Percentiles rank a stretch among this genome's conserved stretches.
Evolutionary conservation across 2,329 filamentous ascomycete species (phyloP).

Genomic region (Fusarium nodosum): DNA sequence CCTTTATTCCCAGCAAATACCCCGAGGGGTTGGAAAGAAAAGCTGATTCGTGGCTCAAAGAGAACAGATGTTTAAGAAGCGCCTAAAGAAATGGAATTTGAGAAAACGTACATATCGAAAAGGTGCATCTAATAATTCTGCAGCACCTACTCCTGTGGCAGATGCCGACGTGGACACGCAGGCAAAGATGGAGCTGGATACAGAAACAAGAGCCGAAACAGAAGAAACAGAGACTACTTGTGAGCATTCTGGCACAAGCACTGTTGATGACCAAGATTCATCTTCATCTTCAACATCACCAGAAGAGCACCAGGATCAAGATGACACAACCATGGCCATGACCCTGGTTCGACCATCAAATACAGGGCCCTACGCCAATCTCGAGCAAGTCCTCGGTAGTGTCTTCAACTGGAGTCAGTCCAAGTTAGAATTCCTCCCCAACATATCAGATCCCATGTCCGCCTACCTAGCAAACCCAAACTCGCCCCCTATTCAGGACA

Average conservation of each 20-base stretch:
- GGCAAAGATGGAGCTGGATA: not conserved
- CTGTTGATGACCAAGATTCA: constrained; percentile 30
- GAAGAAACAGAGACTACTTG: constrained; percentile 32
- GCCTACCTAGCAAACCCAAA: constrained; percentile 54
- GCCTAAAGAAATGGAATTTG: constrained; percentile 57
- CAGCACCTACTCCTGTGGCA: constrained; percentile 29
- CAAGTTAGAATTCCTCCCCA: constrained; percentile 52
- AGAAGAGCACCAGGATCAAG: constrained; percentile 30
- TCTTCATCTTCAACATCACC: constrained; percentile 35
- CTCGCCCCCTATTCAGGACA: constrained; percentile 55
- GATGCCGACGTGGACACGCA: not conserved
- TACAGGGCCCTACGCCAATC: constrained; percentile 47
- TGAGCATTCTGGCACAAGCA: constrained; percentile 31
- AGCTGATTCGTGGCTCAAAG: constrained; percentile 44
- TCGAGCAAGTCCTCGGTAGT: constrained; percentile 54
- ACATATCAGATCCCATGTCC: constrained; percentile 55
- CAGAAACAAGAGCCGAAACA: constrained; percentile 1
- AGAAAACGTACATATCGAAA: constrained; percentile 56
- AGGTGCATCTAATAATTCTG: constrained; percentile 38
- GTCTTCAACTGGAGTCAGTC: constrained; percentile 54
- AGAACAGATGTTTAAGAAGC: constrained; percentile 59
- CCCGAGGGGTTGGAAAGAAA: constrained; percentile 8
- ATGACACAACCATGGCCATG: constrained; percentile 32
- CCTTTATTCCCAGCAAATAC: not conserved
- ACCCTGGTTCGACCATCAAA: constrained; percentile 44